These are phyloP conservation scores for Agrocybe pediades DNA, from an alignment of 768 basidiomycete genomes.

Conservation along the genomic window DNA sequence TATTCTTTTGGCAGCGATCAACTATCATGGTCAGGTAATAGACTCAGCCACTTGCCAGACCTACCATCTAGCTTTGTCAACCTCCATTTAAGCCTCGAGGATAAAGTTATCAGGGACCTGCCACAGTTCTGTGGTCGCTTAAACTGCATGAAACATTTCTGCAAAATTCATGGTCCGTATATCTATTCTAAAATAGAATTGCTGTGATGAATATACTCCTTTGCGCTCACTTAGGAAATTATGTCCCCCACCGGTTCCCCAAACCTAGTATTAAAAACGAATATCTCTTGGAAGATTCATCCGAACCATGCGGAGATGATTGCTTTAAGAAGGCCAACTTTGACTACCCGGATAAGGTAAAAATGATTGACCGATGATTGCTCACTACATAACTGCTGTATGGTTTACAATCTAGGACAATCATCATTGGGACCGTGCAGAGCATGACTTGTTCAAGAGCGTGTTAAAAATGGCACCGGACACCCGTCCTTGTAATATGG, in stretches of 20 bases:
- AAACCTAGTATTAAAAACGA: background rate
- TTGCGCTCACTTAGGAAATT: background rate
- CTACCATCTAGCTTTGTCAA: background rate
- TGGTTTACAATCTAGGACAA: conserved; percentile 12
- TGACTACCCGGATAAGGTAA: conserved; percentile 2
- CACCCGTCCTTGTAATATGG: conserved; percentile 49
- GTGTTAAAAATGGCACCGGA: conserved; percentile 47
- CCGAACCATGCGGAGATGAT: background rate
- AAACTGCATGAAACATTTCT: background rate
- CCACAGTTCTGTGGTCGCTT: background rate
- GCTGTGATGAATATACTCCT: background rate
- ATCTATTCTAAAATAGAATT: too few species aligned
- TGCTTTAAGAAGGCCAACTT: conserved; percentile 13
- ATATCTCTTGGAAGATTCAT: background rate
- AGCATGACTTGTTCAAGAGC: conserved; percentile 29
- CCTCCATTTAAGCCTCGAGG: background rate
- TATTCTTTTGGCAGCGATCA: background rate
- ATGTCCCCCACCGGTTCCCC: background rate
- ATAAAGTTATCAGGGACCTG: background rate
- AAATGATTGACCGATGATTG: background rate
- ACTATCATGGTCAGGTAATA: background rate
- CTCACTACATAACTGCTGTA: background rate
- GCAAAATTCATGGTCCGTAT: background rate
- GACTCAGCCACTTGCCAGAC: background rate
- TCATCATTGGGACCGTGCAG: conserved; percentile 27